These are phyloP conservation scores for Fusarium decemcellulare DNA, from an alignment of 2,329 filamentous ascomycete species.

Conservation along the genomic window DNA sequence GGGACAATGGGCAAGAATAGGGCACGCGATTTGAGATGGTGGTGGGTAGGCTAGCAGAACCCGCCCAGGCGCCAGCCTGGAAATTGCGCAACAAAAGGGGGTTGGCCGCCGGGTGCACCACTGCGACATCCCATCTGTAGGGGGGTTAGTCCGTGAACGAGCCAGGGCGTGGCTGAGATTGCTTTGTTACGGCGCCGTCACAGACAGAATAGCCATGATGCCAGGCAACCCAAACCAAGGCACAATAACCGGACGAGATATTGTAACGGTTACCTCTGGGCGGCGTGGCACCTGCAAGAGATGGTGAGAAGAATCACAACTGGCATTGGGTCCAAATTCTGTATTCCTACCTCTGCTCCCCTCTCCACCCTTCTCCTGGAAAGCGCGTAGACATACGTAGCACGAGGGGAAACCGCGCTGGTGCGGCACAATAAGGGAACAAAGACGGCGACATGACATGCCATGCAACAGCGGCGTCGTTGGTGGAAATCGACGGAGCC, in stretches of 20 bases:
- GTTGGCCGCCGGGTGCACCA: conserved; percentile 21
- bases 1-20: conserved; percentile 28
- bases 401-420: conserved; percentile 11
- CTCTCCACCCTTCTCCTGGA: conserved; percentile 1
- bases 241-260: conserved; percentile 17
- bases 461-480: conserved; percentile 27
- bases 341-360: neutral
- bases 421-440: conserved; percentile 21
- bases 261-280: conserved; percentile 1
- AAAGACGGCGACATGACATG: conserved; percentile 25
- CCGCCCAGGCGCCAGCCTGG: conserved; percentile 33
- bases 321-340: neutral
- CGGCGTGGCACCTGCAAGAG: neutral
- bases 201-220: conserved; percentile 36
- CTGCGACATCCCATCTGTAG: conserved; percentile 16
- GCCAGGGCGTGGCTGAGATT: conserved; percentile 46
- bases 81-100: conserved; percentile 44
- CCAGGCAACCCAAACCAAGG: conserved; percentile 30
- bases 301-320: neutral
- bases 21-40: conserved; percentile 21
- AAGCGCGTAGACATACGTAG: conserved; percentile 2
- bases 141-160: conserved; percentile 30
- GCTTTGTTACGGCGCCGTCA: conserved; percentile 36
- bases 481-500: conserved; percentile 31
- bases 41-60: conserved; percentile 27